A percentile compares a stretch with the other conserved stretches of the same genome.
These are phyloP conservation scores for Candolleomyces aberdarensis DNA, from an alignment of 768 basidiomycete species.

Conservation along the genomic window DNA sequence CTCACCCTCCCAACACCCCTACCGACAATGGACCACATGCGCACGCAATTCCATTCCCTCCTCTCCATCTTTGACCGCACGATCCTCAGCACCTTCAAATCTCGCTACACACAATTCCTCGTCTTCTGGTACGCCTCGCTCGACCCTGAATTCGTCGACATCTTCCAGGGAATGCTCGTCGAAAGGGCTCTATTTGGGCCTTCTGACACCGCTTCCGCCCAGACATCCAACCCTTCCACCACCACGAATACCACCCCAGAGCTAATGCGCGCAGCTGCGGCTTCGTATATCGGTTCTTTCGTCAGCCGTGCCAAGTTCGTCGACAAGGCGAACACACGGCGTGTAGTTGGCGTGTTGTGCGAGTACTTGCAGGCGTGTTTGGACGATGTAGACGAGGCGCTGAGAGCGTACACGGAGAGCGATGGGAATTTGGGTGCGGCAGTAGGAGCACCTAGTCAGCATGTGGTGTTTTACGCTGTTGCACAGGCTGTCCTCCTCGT, in stretches of 20 bases:
- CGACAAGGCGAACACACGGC: constrained; percentile 66
- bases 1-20: constrained; percentile 11
- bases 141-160: constrained; percentile 82
- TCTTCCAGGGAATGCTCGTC: constrained; percentile 94
- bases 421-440: constrained; percentile 18
- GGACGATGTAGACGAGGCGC: constrained; percentile 58
- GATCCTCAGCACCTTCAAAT: constrained; percentile 94
- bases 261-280: constrained; percentile 87
- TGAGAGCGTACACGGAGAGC: constrained; percentile 29
- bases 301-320: constrained; percentile 89
- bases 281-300: constrained; percentile 90
- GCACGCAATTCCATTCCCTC: constrained; percentile 78
- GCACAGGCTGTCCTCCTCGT: constrained; percentile 91
- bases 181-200: constrained; percentile 72
- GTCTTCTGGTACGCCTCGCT: constrained; percentile 95
- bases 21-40: constrained; percentile 26
- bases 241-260: constrained; percentile 39
- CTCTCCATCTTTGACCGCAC: constrained; percentile 92
- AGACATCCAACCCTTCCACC: neutral
- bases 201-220: constrained; percentile 18
- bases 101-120: constrained; percentile 95
- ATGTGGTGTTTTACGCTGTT: constrained; percentile 88
- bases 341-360: constrained; percentile 82
- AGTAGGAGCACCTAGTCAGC: constrained; percentile 26
- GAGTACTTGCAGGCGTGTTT: constrained; percentile 77